Conservation (phyloP, 768 basidiomycete genomes). For the Lyophyllum decastes region DNA sequence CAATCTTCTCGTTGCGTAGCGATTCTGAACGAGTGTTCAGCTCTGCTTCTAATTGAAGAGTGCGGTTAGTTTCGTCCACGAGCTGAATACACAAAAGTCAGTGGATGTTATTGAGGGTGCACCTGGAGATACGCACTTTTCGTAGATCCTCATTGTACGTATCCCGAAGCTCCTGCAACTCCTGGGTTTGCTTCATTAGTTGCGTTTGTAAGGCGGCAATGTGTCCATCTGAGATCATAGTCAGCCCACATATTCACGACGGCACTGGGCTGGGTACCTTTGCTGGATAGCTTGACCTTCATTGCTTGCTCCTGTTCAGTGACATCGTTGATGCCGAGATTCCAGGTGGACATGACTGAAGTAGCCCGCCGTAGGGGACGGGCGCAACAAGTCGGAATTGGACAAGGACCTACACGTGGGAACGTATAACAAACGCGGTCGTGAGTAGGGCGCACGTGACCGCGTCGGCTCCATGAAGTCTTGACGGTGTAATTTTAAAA, state of each 20-base stretch:
- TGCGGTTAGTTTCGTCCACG: slow-evolving; percentile 55
- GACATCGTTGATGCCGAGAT: slow-evolving; percentile 46
- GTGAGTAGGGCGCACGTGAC: slow-evolving; percentile 23
- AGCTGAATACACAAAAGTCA: slow-evolving; percentile 40
- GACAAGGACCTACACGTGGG: slow-evolving; percentile 3
- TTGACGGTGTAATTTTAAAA: background rate
- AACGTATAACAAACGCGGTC: slow-evolving; percentile 23
- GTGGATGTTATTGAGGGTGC: slow-evolving; percentile 1
- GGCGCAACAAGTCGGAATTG: background rate
- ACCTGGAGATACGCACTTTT: slow-evolving; percentile 35
- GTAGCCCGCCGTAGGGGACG: background rate
- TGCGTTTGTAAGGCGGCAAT: slow-evolving; percentile 49
- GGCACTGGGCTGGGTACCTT: slow-evolving; percentile 35
- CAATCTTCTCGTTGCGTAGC: slow-evolving; percentile 53
- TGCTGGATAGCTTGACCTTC: slow-evolving; percentile 50
- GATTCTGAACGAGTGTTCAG: slow-evolving; percentile 53
- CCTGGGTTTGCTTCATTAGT: slow-evolving; percentile 39
- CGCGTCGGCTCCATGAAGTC: slow-evolving; percentile 15
- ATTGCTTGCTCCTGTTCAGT: slow-evolving; percentile 46
- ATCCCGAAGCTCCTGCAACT: slow-evolving; percentile 43
- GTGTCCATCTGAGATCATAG: slow-evolving; percentile 40
- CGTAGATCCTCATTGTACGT: slow-evolving; percentile 46
- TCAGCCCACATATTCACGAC: background rate
- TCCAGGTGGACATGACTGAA: slow-evolving; percentile 47
- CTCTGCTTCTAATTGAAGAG: slow-evolving; percentile 53